Percentiles rank a stretch among this genome's conserved stretches.
Conservation (phyloP, 2,329 filamentous ascomycete species). For the Talaromyces verruculosus region DNA sequence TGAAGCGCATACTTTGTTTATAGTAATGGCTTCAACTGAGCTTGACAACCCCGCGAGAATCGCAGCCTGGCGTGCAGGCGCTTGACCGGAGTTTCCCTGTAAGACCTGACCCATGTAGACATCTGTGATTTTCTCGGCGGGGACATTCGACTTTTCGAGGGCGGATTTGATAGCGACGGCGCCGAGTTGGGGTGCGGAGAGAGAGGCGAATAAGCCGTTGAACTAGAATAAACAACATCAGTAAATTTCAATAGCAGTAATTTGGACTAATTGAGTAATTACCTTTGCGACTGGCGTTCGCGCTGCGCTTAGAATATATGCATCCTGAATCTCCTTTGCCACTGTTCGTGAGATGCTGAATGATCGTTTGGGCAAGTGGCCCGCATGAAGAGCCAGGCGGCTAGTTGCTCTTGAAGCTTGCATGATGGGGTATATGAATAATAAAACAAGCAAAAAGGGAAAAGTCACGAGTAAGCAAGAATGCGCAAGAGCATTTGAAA, state of each 20-base stretch:
- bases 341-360: slow-evolving; percentile 53
- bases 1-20: slow-evolving; percentile 98
- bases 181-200: slow-evolving; percentile 84
- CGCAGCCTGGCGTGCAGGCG: slow-evolving; percentile 84
- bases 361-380: slow-evolving; percentile 50
- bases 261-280: slow-evolving; percentile 17
- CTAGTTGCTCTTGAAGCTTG: slow-evolving; percentile 29
- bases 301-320: slow-evolving; percentile 88
- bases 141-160: slow-evolving; percentile 79
- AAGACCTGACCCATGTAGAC: slow-evolving; percentile 98
- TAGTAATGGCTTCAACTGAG: slow-evolving; percentile 81
- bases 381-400: slow-evolving; percentile 37
- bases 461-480: not conserved
- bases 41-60: slow-evolving; percentile 83
- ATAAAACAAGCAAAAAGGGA: not conserved
- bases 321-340: slow-evolving; percentile 74
- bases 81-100: slow-evolving; percentile 78
- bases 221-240: slow-evolving; percentile 59
- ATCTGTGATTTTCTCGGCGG: slow-evolving; percentile 76
- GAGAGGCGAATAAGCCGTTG: slow-evolving; percentile 83
- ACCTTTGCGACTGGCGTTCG: slow-evolving; percentile 90
- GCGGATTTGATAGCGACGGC: slow-evolving; percentile 90
- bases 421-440: slow-evolving; percentile 23
- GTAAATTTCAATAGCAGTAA: not conserved
- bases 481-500: not conserved